These are phyloP conservation scores for Colletotrichum coccodes DNA, from an alignment of 2,329 filamentous ascomycete species.

Conservation along the genomic window DNA sequence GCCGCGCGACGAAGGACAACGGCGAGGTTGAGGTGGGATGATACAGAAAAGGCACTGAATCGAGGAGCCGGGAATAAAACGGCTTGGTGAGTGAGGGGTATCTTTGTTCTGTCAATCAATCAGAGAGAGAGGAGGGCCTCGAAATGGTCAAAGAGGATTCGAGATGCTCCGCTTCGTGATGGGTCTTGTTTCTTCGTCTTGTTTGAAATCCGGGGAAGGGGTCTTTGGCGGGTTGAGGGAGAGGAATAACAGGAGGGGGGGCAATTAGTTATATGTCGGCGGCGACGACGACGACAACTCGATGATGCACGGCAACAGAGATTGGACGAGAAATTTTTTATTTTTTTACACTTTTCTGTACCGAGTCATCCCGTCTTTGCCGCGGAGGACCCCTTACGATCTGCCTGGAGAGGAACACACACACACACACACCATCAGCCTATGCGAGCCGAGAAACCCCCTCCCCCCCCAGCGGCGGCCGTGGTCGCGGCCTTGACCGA, in stretches of 20 bases:
- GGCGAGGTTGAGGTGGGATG: not conserved
- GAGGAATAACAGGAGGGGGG: not conserved
- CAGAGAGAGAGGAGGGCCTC: conserved; percentile 10
- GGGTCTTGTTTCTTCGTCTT: conserved; percentile 1
- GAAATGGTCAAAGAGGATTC: not conserved
- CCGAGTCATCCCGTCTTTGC: conserved; percentile 30
- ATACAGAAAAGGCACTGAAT: not conserved
- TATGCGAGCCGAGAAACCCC: conserved; percentile 4
- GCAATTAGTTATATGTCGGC: conserved; percentile 15
- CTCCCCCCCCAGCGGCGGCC: not conserved
- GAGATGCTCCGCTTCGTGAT: conserved; percentile 26
- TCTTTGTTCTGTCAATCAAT: conserved; percentile 18
- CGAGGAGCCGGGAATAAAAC: conserved; percentile 23
- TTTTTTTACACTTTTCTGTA: conserved; percentile 2
- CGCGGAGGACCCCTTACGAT: not conserved
- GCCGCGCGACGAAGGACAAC: not conserved
- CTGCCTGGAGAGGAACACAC: not conserved
- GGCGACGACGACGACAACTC: not conserved
- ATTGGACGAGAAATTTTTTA: conserved; percentile 27
- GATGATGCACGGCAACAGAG: not conserved
- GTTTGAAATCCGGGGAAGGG: conserved; percentile 17
- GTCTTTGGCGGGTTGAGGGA: not conserved
- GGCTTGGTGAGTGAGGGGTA: conserved; percentile 5
- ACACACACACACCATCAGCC: not conserved
- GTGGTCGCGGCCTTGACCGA: not conserved